A percentile compares a stretch with the other conserved stretches of the same genome.
These are phyloP conservation scores for Deinandra increscens DNA, from an alignment of 129 eudicot species.

Conservation along the genomic window DNA sequence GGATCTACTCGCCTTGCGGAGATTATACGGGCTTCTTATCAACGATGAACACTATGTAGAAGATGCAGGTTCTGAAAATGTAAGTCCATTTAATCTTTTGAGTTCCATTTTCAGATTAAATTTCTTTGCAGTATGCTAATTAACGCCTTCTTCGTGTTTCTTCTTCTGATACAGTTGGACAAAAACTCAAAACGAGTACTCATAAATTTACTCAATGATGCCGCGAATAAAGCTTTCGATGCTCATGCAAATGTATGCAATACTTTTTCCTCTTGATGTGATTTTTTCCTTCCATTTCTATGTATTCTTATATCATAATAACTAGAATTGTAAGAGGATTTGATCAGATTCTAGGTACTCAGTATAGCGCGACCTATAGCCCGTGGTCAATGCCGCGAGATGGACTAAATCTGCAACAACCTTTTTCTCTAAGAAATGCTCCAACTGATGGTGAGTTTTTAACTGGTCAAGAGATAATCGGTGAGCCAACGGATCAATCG, in stretches of 20 bases:
- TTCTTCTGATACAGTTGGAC: constrained; percentile 34
- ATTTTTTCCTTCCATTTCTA: not conserved
- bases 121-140: not conserved
- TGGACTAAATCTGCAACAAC: constrained; percentile 10
- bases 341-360: constrained; percentile 38
- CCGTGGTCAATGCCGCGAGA: constrained; percentile 29
- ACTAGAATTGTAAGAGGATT: not conserved
- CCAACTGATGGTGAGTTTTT: constrained; percentile 1
- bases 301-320: not conserved
- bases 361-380: constrained; percentile 20
- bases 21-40: constrained; percentile 37
- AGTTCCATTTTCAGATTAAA: not conserved
- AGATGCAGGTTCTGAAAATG: constrained; percentile 28
- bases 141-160: constrained; percentile 1
- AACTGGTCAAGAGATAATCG: constrained; percentile 11
- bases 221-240: constrained; percentile 33
- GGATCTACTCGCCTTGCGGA: constrained; percentile 30
- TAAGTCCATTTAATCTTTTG: constrained; percentile 1
- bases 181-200: constrained; percentile 37
- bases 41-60: constrained; percentile 17
- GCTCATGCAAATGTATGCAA: constrained; percentile 36
- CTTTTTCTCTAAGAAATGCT: constrained; percentile 9
- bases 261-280: not conserved
- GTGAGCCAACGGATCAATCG: constrained; percentile 19
- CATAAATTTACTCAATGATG: constrained; percentile 35